Base-by-base conservation (phyloP, 805 yeast genomes). In the Ogataea sp. region DNA sequence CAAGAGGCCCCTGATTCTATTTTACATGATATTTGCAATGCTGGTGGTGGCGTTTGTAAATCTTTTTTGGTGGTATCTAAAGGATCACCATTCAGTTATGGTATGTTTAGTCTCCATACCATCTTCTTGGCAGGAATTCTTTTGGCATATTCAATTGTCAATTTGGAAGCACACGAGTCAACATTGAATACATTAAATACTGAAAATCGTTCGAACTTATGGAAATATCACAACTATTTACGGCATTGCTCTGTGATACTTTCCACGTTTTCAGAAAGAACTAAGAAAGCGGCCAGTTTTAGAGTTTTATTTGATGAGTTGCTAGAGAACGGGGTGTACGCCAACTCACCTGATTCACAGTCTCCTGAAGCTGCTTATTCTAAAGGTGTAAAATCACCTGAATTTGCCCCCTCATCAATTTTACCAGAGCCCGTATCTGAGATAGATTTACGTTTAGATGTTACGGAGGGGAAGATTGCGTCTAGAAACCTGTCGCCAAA, bases 231-330 rank as follows among this genome's bases (percentile, higher is more conserved):
- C 32, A 38, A 40, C 17, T 42, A 46, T 25, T 34, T 46, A 23
- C 27, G 48, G n/a, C 40, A 46, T 32, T 46, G 47, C 32, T 46
- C 50, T 18, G 47, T 46, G 18, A 34, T 46, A 20, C 29, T 46
- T 20, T 36, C 47, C 6, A 30, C 37, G 20, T 46, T 44, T 43
- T 45, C 47, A 10, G 48, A 46, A 30, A 29, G 48, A 11, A 46
- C 50, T 24, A 45, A 41, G 35, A 45, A 45, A 31, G 50, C 50
- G 4, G 50, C 48, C 16, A 45, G 49, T 29, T 47, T 47, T 38
- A 36, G 50, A 15, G 39, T 45, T 17, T 29, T 47, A 25, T 44
- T 46, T 25, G 48, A 46, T 36, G 34, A 40, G 34, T 33, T 46
- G 10, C 39, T 46, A 10, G 50, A 44, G 21, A 45, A 41, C 23